A percentile compares a stretch with the other conserved stretches of the same genome.
Conservation (phyloP, 257 asterid genomes). For the Mitragyna speciosa region DNA sequence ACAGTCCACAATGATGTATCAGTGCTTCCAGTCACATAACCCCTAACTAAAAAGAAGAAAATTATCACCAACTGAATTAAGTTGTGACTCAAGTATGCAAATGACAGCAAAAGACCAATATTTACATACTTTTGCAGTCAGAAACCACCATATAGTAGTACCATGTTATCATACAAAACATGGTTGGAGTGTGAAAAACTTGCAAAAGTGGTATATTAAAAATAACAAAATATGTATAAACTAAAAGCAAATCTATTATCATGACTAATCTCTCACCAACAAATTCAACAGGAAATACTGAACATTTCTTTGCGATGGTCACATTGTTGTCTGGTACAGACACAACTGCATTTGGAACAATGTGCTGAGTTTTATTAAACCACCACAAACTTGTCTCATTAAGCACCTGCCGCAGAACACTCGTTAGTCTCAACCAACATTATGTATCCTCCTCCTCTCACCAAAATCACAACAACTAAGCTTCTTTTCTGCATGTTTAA, state of each 20-base stretch:
- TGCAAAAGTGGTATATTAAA: not conserved
- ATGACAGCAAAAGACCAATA: not conserved
- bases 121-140: not conserved
- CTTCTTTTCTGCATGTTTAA: not conserved
- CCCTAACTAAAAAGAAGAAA: slow-evolving; percentile 59
- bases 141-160: not conserved
- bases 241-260: not conserved
- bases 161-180: not conserved
- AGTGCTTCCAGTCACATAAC: slow-evolving; percentile 94
- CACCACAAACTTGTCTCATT: slow-evolving; percentile 95
- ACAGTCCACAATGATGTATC: slow-evolving; percentile 98
- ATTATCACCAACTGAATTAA: slow-evolving; percentile 3
- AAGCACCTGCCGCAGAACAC: slow-evolving; percentile 58
- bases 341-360: slow-evolving; percentile 78
- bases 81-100: not conserved
- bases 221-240: not conserved
- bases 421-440: slow-evolving; percentile 2
- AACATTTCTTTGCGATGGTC: slow-evolving; percentile 92
- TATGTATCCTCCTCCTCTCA: not conserved
- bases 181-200: not conserved
- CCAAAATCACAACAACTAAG: not conserved
- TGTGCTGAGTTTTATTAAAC: slow-evolving; percentile 79
- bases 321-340: slow-evolving; percentile 82
- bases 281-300: slow-evolving; percentile 92
- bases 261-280: slow-evolving; percentile 61